Conservation (phyloP, 495 filamentous ascomycete genomes). For the Parmelia sp. region DNA sequence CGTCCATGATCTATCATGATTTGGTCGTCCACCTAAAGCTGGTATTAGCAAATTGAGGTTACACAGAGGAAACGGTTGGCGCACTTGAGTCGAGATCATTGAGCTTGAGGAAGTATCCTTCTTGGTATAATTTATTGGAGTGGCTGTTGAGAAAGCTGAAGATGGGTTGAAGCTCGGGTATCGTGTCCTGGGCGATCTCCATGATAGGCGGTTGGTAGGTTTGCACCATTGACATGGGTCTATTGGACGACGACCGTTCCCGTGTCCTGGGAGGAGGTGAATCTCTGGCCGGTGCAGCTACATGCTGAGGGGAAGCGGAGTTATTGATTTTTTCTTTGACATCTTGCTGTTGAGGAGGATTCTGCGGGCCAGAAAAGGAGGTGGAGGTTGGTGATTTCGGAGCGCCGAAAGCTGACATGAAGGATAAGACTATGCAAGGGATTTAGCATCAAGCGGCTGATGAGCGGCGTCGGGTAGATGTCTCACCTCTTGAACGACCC, state of each 20-base stretch:
- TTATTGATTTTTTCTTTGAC: conserved; percentile 17
- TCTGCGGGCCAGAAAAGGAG: conserved; percentile 29
- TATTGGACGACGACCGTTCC: conserved; percentile 39
- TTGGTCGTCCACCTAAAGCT: conserved; percentile 70
- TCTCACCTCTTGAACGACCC: conserved; percentile 22
- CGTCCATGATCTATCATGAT: conserved; percentile 80
- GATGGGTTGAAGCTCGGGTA: conserved; percentile 87
- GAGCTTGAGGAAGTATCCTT: conserved; percentile 94
- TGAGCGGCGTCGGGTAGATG: background rate
- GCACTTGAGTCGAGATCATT: conserved; percentile 86
- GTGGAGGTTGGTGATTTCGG: conserved; percentile 28
- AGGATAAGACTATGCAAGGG: conserved; percentile 51
- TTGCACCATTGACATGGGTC: conserved; percentile 61
- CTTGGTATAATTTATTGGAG: conserved; percentile 91
- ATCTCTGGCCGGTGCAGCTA: conserved; percentile 27
- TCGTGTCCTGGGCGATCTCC: conserved; percentile 75
- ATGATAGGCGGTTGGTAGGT: conserved; percentile 83
- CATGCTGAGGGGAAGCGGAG: conserved; percentile 26
- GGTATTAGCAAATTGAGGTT: conserved; percentile 16
- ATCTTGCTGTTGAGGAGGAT: conserved; percentile 20
- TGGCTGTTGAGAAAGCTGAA: conserved; percentile 94
- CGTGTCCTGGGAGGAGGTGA: conserved; percentile 31
- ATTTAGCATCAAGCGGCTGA: conserved; percentile 1
- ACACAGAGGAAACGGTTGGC: conserved; percentile 32
- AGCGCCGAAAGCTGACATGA: conserved; percentile 55